Base-by-base conservation (phyloP, 495 filamentous ascomycete genomes). In the Hypoxylon intermedium region DNA sequence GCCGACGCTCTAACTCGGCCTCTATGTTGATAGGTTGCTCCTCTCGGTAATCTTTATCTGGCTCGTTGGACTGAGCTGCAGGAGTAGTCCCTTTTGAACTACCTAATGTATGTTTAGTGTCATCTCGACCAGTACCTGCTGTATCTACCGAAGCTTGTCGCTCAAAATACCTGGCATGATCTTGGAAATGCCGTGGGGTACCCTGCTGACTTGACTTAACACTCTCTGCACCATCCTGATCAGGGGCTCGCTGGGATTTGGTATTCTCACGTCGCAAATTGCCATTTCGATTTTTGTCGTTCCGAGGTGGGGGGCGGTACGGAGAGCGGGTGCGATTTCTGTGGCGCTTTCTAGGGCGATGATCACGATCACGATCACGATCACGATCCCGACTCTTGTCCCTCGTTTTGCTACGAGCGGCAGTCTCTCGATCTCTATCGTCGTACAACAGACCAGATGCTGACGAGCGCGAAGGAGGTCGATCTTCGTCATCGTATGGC, bases 1-100 rank as follows among this genome's bases (percentile, higher is more conserved):
- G 88, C 46, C 93, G 89, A 68, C 93, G 89, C 71, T 96, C 90
- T 62, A 96, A 86, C 63, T 92, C 80, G 47, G 87, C 82, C 50
- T 86, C 88, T 79, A 95, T 89, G 67, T 96, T 88, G 56, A 91
- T 65, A 23, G 82, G 77, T 63, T 83, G 80, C 23, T 79, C 75
- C 24, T 78, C 77, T 63, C 79, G 75, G 60, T 70, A 75, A 45
- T 76, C 71, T 21, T 67, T 56, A 23, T 76, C 73, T 1, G 74
- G 59, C 28, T 76, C 69, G 34, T 63, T 49, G 15, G 49, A 23
- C 18, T 50, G 60, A 33, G 44, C 50, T 42, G 44, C 50, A 51
- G 26, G 46, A 43, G 57, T 58, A 58, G 48, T 65, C 57, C 83
- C 79, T 75, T 80, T 79, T 78, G 85, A 80, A 75, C 77, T 78